Percentiles rank a stretch among this genome's conserved stretches.
Conservation (phyloP, 495 filamentous ascomycete species). For the Penicillium macrosclerotiorum region DNA sequence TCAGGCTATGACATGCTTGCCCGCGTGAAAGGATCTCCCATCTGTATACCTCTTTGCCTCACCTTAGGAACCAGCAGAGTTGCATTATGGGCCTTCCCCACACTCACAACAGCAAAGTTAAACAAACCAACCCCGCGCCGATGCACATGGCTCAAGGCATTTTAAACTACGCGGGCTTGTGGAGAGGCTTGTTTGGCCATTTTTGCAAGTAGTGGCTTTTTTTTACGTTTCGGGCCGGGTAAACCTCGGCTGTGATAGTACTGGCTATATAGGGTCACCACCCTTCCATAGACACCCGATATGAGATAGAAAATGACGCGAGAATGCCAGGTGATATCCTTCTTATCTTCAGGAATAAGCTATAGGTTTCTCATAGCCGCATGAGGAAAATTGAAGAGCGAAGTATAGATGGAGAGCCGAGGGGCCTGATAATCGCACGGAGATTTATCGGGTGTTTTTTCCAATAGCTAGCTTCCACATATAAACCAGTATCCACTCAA, state of each 20-base stretch:
- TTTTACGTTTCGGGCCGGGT: conserved; percentile 6
- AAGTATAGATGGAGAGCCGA: not conserved
- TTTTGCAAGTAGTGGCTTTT: not conserved
- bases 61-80: too few relatives aligned
- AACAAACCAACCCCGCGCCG: not conserved
- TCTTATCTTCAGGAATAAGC: too few relatives aligned
- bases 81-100: not conserved
- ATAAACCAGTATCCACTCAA: not conserved
- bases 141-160: not conserved
- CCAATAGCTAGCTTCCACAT: not conserved
- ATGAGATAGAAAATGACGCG: too few relatives aligned
- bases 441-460: not conserved
- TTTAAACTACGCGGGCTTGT: not conserved
- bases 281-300: too few relatives aligned
- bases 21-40: not conserved
- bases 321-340: too few relatives aligned
- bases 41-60: too few relatives aligned
- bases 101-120: not conserved
- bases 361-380: not conserved
- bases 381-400: not conserved
- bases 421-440: not conserved
- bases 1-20: not conserved
- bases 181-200: not conserved
- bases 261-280: too few relatives aligned
- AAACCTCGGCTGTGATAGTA: conserved; percentile 4